Conservation (phyloP, 768 basidiomycete species). For the Goffeauzyma gilvescens region DNA sequence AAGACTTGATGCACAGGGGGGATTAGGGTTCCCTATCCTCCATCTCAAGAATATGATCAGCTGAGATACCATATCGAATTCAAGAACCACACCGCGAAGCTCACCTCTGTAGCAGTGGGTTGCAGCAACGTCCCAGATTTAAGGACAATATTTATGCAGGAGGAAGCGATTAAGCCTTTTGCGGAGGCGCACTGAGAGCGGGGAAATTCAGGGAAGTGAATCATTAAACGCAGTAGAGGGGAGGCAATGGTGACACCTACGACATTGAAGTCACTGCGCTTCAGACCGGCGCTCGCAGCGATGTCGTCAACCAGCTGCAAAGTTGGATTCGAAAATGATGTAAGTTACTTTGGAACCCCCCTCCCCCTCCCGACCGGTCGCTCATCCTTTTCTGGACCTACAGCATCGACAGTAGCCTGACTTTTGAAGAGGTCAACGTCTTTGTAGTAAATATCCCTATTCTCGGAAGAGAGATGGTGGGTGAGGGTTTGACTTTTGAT, state of each 20-base stretch:
- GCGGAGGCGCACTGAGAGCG: slow-evolving; percentile 54
- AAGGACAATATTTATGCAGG: slow-evolving; percentile 42
- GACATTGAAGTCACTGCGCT: slow-evolving; percentile 60
- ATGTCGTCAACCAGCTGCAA: slow-evolving; percentile 68
- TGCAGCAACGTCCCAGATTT: slow-evolving; percentile 21
- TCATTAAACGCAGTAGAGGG: neutral
- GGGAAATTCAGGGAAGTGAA: neutral
- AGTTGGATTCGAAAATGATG: neutral
- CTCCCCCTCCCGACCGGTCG: no score
- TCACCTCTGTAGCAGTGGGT: no score
- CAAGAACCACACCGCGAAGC: no score
- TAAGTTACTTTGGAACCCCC: no score
- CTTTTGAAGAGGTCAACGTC: slow-evolving; percentile 59
- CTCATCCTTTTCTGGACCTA: slow-evolving; percentile 30
- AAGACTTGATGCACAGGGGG: slow-evolving; percentile 56
- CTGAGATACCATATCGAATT: slow-evolving; percentile 8
- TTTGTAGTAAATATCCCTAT: slow-evolving; percentile 72
- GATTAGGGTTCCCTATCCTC: slow-evolving; percentile 49
- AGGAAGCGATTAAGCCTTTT: slow-evolving; percentile 67
- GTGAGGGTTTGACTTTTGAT: neutral
- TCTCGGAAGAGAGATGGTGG: neutral
- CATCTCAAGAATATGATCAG: neutral
- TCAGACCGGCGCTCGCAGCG: slow-evolving; percentile 57
- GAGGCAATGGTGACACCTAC: slow-evolving; percentile 34
- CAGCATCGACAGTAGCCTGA: slow-evolving; percentile 62